Base-by-base conservation (phyloP, 1,139 yeast species). In the Geotrichum candidum region DNA sequence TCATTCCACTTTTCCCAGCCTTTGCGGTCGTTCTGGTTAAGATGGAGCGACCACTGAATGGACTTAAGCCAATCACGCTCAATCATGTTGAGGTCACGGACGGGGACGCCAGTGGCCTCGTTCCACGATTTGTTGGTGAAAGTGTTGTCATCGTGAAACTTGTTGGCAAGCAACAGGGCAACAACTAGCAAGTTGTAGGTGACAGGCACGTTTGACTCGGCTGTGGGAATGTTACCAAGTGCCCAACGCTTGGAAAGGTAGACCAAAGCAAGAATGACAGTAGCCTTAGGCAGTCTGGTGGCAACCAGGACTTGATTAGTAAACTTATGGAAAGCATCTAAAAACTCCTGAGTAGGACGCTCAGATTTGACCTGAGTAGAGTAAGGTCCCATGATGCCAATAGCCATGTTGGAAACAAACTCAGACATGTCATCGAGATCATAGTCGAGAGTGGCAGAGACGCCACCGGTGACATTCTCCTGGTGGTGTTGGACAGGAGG, bases 41-140 rank as follows among this genome's bases (percentile, higher is more conserved):
- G 67, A 57, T 72, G 73, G 22, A 76, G 66, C 48, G 70, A 66
- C 77, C 78, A 75, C 58, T 69, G 64, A 60, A 75, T 70, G 27
- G 69, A 67, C 53, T 64, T 61, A 60, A 94, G 80, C 97, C 98
- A 94, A 57, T 78, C 79, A 63, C 82, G 82, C 77, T 94, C 99
- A 66, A 84, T 78, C 29, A 74, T 72, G 69, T 92, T 90, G 65
- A 94, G 79, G 51, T 80, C 77, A 2, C 70, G 70, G 60, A 90
- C 80, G 18, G 83, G 77, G 66, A 94, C 81, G 31, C 96, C 96
- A 15, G 97, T 89, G 27, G 97, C 98, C 62, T 91, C 94, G 56
- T 91, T 83, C 99, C 99, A 94, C 10, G 97, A 90, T 71, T 86
- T 86, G 77, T 92, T 94, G 65, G 96, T 91, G 72, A 94, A 94